Evolutionary conservation across 2,329 filamentous ascomycete species (phyloP).

Genomic region (Ramularia endophylla): DNA sequence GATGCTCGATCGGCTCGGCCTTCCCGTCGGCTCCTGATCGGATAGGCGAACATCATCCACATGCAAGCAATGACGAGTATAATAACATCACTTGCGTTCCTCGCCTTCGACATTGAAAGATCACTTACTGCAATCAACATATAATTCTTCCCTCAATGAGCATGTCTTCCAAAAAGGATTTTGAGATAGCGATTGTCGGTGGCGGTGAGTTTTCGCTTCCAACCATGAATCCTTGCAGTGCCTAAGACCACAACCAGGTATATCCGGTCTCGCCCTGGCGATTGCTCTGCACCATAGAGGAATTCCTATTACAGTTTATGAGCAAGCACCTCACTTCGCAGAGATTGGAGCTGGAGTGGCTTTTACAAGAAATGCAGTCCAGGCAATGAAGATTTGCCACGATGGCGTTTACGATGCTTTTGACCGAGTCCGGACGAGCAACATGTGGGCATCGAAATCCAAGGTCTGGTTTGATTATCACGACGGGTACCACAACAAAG

Average conservation of each 20-base stretch:
- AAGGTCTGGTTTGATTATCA: slow-evolving; percentile 40
- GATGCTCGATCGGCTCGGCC: too few relatives aligned
- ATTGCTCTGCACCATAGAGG: slow-evolving; percentile 42
- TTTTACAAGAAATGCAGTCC: slow-evolving; percentile 50
- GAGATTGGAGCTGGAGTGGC: slow-evolving; percentile 56
- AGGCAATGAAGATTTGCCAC: slow-evolving; percentile 50
- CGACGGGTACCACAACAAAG: slow-evolving; percentile 28
- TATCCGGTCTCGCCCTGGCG: slow-evolving; percentile 51
- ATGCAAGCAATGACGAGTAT: too few relatives aligned
- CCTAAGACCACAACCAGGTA: slow-evolving; percentile 34
- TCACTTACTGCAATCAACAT: too few relatives aligned
- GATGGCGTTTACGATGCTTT: slow-evolving; percentile 42
- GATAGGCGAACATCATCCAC: too few relatives aligned
- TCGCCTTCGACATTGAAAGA: too few relatives aligned
- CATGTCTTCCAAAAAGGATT: slow-evolving; percentile 16
- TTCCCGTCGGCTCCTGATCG: too few relatives aligned
- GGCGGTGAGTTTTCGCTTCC: slow-evolving; percentile 10
- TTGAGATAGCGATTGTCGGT: slow-evolving; percentile 19
- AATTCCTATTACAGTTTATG: slow-evolving; percentile 49
- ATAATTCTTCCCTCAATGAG: not conserved
- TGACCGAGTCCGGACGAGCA: slow-evolving; percentile 36
- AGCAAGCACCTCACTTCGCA: slow-evolving; percentile 48
- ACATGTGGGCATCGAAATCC: slow-evolving; percentile 32
- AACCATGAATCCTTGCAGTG: not conserved
- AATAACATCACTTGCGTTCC: too few relatives aligned